Base-by-base conservation (phyloP, 176 grass and related monocot genomes). In the Puya raimondii region DNA sequence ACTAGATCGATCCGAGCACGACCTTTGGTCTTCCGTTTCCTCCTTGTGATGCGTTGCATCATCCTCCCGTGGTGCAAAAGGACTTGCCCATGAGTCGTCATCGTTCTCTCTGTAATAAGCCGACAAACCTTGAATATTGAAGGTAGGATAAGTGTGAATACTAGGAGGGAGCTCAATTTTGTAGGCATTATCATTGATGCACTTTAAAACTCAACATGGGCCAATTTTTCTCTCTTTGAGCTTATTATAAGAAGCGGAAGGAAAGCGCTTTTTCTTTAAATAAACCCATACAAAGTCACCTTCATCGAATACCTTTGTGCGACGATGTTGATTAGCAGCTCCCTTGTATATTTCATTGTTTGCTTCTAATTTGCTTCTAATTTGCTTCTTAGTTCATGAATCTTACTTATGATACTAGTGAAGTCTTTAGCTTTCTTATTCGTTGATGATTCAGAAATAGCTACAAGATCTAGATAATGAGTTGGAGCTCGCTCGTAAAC, bases 161-260 rank as follows among this genome's bases (percentile, higher is more conserved):
- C 9, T 11, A n/a, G 3, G 6, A 10, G 16, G 42, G 47, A 50
- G 10, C 10, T 69, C 48, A 49, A 69, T 50, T 3, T 12, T 69
- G 1, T 69, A 69, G 50, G n/a, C 42, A 68, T 68, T 68, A 17
- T 69, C 47, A 21, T 69, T 50, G 16, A 69, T 69, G 15, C 20
- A 2, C 47, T 69, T 69, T 1, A 50, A 21, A 50, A 21, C 42
- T 11, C 9, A 1, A 11, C 14, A 68, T 1, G 8, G 66, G 11
- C n/a, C n/a, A n/a, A n/a, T n/a, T n/a, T n/a, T n/a, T n/a, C n/a
- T n/a, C n/a, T n/a, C n/a, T n/a, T n/a, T n/a, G n/a, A n/a, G n/a
- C n/a, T n/a, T n/a, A n/a, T 69, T 17, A 12, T 69, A 69, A 18
- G 47, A 50, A 69, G n/a, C 1, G 22, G 15, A 1, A 50, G 1